Evolutionary conservation across 805 yeast species (phyloP), one percentile per base, ranked within the genome.

Genomic region (Yarrowia sp.): DNA sequence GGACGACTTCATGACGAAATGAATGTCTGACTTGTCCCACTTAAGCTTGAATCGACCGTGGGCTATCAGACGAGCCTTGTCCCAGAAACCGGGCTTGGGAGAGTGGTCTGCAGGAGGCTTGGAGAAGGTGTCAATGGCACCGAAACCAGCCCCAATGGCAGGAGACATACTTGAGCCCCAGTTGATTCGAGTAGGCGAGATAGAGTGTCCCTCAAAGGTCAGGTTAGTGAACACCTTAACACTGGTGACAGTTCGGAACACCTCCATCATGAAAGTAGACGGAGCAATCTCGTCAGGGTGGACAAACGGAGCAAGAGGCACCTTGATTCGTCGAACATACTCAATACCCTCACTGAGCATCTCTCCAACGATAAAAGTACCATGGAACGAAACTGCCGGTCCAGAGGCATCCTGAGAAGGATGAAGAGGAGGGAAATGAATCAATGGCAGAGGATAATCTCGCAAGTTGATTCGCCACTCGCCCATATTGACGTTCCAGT

Each of bases 81-180:
- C 98, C 98, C 98, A 93, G 72, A 92, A 87, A 0, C 98, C 98
- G 14, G 92, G 78, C 72, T 89, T 89, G 3, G 86, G 84, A 1
- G 97, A 91, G 0, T 93, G 93, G 75, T 93, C 98, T 15, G 90
- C 78, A 0, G 96, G 97, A 0, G 97, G 96, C 75, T 94, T 93
- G 0, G 96, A 87, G 74, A 93, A 91, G 53, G 88, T 87, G 72
- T 92, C 97, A 69, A 93, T 83, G 68, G 86, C 88, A 67, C 86
- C 79, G 87, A 90, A 89, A 1, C 88, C 82, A 71, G 91, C 93
- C 71, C 91, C 92, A 38, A 93, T 84, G 0, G 92, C 93, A 17
- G 96, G 92, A 72, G 89, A 91, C 71, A 89, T 88, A 0, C 94
- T 89, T 39, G 87, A 87, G 42, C 96, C 95, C 96, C 97, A 92